Evolutionary conservation across 768 basidiomycete species (phyloP), one percentile per base, ranked within the genome.

Genomic region (Clitopilus passeckerianus): DNA sequence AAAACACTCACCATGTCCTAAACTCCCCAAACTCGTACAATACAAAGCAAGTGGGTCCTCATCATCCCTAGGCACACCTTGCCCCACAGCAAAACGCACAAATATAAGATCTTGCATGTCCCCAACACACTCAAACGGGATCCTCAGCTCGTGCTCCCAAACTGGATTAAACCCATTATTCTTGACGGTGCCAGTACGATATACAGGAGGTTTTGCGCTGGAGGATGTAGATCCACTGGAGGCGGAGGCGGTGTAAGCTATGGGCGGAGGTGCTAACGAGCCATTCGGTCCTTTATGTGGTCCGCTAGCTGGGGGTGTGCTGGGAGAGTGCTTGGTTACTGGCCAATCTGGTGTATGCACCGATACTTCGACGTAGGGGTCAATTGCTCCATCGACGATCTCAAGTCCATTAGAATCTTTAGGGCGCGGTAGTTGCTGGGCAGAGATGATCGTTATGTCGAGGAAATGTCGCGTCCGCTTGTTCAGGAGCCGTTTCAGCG

Each of bases 161-260:
- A 85, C 76, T 0, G 96, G 96, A 71, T 97, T 97, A 75, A 97
- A 95, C 2, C 96, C 93, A 67, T 95, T 96, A 69, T 91, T 89
- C 71, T 87, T 88, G 59, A 95, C 87, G 1, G 80, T 76, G 20
- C 72, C 71, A 14, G 94, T 95, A 59, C 83, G 79, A 57, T 71
- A 75, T 10, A 81, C 79, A 23, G 85, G 73, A 6, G 80, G 80
- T 55, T 79, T 73, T 52, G 79, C 77, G 0, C 75, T 69, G 9
- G 70, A 65, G 22, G 74, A 64, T 16, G 27, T 30, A 30, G 69
- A 20, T 10, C 2, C 34, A 20, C 43, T 50, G 8, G 56, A 18
- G 35, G 60, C 15, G 46, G 56, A 22, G 61, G 59, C 1, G 59
- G 56, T 6, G 60, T 56, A 20, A 61, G 58, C 2, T n/a, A 43